Evolutionary conservation across 495 filamentous ascomycete species (phyloP).

Genomic region (Patellaria atrata): DNA sequence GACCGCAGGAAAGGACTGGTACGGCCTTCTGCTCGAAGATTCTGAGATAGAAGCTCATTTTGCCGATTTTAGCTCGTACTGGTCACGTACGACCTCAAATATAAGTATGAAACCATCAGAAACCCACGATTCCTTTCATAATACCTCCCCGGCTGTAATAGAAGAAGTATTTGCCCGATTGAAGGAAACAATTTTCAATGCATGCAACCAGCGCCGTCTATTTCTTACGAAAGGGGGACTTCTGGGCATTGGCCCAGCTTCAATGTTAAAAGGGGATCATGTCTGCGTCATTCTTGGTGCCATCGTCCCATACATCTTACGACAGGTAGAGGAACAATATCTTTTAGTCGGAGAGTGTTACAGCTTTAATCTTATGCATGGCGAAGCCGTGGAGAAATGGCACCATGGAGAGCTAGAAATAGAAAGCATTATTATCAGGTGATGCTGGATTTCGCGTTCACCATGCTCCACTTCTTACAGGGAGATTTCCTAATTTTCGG

Average conservation of each 20-base stretch:
- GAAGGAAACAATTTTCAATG: slow-evolving; percentile 13
- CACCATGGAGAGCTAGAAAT: too few species aligned
- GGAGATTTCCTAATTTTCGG: too few species aligned
- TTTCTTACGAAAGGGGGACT: slow-evolving; percentile 1
- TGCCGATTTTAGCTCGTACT: not conserved
- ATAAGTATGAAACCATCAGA: not conserved
- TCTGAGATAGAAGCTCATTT: not conserved
- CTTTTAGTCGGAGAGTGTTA: too few species aligned
- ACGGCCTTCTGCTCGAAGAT: slow-evolving; percentile 4
- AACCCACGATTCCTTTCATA: not conserved
- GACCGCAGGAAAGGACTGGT: slow-evolving; percentile 5
- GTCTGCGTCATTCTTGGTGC: slow-evolving; percentile 3
- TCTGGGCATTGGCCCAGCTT: slow-evolving; percentile 2
- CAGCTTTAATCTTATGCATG: too few species aligned
- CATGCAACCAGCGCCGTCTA: not conserved
- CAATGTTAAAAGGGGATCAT: slow-evolving; percentile 1
- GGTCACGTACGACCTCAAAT: too few species aligned
- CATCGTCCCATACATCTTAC: slow-evolving; percentile 3
- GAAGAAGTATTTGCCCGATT: too few species aligned
- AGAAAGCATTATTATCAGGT: too few species aligned
- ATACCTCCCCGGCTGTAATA: too few species aligned
- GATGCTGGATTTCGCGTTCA: too few species aligned
- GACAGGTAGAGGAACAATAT: too few species aligned
- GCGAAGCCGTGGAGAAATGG: too few species aligned
- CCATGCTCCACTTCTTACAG: too few species aligned